phyloP scores from a whole-genome alignment of 2,329 filamentous ascomycete genomes.

The Proliferodiscus dingleyae region DNA sequence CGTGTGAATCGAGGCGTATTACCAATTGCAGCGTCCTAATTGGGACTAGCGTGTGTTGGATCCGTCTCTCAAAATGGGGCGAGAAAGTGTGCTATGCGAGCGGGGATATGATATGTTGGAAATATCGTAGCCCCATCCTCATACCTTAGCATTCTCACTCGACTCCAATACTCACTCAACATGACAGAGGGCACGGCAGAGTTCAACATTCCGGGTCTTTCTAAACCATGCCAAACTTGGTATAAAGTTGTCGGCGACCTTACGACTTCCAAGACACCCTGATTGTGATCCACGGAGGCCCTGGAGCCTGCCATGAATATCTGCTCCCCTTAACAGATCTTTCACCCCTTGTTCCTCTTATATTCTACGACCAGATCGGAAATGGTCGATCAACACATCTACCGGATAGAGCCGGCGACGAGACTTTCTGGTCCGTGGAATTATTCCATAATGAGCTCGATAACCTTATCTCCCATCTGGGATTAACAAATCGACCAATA shows the following conservation, averaged over 20 bases:
- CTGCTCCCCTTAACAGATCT: slow-evolving; percentile 37
- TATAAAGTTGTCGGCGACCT: slow-evolving; percentile 37
- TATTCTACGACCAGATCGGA: slow-evolving; percentile 52
- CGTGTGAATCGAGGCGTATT: no score
- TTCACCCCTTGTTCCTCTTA: slow-evolving; percentile 37
- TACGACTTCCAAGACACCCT: slow-evolving; percentile 27
- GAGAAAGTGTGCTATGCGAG: no score
- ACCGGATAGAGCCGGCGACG: slow-evolving; percentile 39
- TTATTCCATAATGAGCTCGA: slow-evolving; percentile 46
- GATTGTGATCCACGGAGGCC: slow-evolving; percentile 41
- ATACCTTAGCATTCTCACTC: no score
- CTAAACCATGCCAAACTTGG: slow-evolving; percentile 34
- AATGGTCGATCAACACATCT: slow-evolving; percentile 45
- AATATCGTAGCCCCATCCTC: no score
- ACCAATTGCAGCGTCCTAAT: no score
- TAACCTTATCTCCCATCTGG: slow-evolving; percentile 40
- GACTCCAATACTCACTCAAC: no score
- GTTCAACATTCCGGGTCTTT: slow-evolving; percentile 31
- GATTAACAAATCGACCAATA: slow-evolving; percentile 35
- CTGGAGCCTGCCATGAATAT: slow-evolving; percentile 42
- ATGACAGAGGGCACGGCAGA: slow-evolving; percentile 5
- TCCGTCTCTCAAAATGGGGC: no score
- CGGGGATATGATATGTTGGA: no score
- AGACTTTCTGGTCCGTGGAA: slow-evolving; percentile 41
- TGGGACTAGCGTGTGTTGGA: no score